Base-by-base conservation (phyloP, 352 stramenopile genomes). In the Phytophthora idaei region DNA sequence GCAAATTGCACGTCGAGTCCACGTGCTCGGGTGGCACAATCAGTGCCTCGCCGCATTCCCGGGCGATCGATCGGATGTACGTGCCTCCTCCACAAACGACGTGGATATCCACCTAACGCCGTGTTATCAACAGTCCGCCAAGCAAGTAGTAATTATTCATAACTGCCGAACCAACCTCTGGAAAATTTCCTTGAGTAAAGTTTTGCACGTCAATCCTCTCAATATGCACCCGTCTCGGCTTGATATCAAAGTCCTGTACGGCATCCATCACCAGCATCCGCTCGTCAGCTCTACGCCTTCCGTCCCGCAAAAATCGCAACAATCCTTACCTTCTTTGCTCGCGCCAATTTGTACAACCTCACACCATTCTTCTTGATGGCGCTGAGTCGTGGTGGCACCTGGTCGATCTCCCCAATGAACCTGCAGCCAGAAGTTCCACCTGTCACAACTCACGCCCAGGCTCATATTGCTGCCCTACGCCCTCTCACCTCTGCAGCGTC, bases 51-150 rank as follows among this genome's bases (percentile, higher is more conserved):
- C 89, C 89, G 39, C 85, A 93, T 62, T 96, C 89, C 5, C 89
- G 82, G 1, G 89, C 89, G 57, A 96, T 96, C 4, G 87, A 95
- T 15, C 89, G 85, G 59, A 96, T 93, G 67, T 96, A 96, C 14
- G 89, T 96, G 15, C 89, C 89, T 34, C 74, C 77, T 41, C 78
- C 87, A 57, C 89, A 96, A 3, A 68, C 73, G 32, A 95, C 87
- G 15, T 70, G 61, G 32, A 96, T 82, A 3, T 52, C 56, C 54
- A 69, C 58, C 69, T 82, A 5, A 63, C 74, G 67, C 77, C 14
- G 5, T 42, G n/a, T 21, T 17, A 57, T 3, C 47, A 61, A 27
- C 45, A 42, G 5, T 12, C 25, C 58, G 12, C 12, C n/a, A 34
- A 21, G 28, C 15, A 29, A n/a, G 1, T 29, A 56, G 9, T 11